phyloP scores from a whole-genome alignment of 306 rosid genomes.

The Herpetospermum pedunculosum region DNA sequence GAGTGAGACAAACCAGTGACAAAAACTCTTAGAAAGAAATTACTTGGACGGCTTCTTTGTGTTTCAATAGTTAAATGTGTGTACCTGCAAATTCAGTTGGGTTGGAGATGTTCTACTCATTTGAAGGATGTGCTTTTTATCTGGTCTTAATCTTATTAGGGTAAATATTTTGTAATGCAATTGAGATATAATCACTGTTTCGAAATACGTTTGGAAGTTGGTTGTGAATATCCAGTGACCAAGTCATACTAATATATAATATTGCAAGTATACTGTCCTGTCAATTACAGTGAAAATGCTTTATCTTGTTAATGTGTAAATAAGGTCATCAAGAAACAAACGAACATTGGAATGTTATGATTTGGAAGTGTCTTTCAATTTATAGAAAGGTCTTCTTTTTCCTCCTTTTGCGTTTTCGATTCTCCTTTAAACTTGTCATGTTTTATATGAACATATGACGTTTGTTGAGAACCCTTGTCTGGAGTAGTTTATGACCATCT shows the following conservation, averaged over 20 bases:
- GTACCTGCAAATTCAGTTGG: background rate
- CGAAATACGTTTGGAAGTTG: background rate
- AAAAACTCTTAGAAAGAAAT: background rate
- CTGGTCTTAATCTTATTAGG: background rate
- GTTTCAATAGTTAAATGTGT: background rate
- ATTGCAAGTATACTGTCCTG: background rate
- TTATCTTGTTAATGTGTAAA: background rate
- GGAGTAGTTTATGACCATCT: constrained; percentile 13
- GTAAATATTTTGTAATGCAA: background rate
- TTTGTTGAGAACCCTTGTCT: background rate
- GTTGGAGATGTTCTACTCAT: background rate
- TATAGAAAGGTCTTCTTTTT: background rate
- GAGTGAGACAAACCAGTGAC: background rate
- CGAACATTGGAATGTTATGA: background rate
- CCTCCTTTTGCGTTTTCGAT: background rate
- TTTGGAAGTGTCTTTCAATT: background rate
- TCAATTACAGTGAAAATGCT: background rate
- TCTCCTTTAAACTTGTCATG: background rate
- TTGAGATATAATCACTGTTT: background rate
- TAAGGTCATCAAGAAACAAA: background rate
- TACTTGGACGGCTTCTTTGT: background rate
- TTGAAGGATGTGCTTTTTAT: background rate
- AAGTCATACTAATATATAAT: background rate
- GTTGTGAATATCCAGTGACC: background rate
- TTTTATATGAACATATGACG: background rate